Base-by-base conservation (phyloP, 2,329 filamentous ascomycete species). In the Fusarium sp. region DNA sequence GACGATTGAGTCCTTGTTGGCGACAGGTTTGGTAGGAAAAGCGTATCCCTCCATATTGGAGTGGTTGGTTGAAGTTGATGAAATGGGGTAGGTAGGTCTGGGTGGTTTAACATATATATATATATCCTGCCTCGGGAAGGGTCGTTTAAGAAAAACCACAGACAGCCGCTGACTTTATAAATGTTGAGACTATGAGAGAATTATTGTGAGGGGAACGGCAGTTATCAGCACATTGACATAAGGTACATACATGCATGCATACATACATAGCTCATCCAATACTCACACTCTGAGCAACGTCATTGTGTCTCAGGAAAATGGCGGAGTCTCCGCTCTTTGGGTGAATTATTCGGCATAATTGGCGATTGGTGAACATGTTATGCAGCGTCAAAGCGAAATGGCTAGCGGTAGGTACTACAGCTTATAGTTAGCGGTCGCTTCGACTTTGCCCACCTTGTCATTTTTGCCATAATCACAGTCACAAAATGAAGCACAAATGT, bases 11-110 rank as follows among this genome's bases (percentile, higher is more conserved):
- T 66, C 62, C 20, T 62, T 52, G 20, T 73, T 55, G 18, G 76
- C 73, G 22, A 76, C 30, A 8, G 76, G 73, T 14, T 77, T 75
- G 26, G 50, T 63, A 14, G 66, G 45, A 18, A 75, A 72, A 26
- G 56, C 62, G 56, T 78, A 78, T 28, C 59, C 63, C 8, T 78
- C 70, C 75, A 77, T 77, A 20, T 58, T 66, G 30, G 30, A n/a
- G 45, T 45, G 24, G 17, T 22, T 39, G 22, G 15, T 32, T 39
- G 38, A 55, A 13, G 6, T 42, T 38, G 47, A 67, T 22, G 26
- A 39, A 30, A 20, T 69, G 44, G 15, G 12, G 56, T 28, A 3
- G 65, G 24, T 1, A 55, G 57, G 48, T 63, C 26, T 50, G 28
- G 50, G 18, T 5, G 36, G 3, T 47, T 10, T 38, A n/a, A 36